Conservation (phyloP, 2,329 filamentous ascomycete species). For the Anthostomella pinea region DNA sequence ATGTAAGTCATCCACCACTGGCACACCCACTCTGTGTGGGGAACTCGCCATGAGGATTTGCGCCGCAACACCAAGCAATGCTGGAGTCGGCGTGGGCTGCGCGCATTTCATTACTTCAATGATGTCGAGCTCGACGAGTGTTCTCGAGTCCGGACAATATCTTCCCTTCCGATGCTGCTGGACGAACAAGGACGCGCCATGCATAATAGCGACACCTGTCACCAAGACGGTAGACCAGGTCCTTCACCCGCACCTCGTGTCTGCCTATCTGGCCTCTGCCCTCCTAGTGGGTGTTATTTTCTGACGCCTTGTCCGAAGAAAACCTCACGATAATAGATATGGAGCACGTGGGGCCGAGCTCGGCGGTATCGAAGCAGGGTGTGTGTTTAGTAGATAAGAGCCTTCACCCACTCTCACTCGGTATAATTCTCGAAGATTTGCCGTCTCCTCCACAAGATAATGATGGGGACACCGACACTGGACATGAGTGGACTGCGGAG, state of each 20-base stretch:
- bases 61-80: background rate
- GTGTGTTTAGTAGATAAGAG: conserved; percentile 27
- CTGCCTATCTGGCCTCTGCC: no score
- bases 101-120: background rate
- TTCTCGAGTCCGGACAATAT: no score
- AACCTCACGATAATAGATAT: conserved; percentile 25
- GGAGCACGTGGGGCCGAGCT: conserved; percentile 27
- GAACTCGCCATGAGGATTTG: background rate
- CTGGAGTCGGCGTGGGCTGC: background rate
- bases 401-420: conserved; percentile 4
- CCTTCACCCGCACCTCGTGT: no score
- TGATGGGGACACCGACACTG: no score
- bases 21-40: conserved; percentile 1
- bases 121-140: no score
- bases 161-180: no score
- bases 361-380: conserved; percentile 18
- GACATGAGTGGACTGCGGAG: conserved; percentile 20
- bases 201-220: no score
- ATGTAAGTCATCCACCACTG: conserved; percentile 5
- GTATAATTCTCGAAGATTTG: conserved; percentile 6
- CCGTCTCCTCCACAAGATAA: conserved; percentile 9
- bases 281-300: conserved; percentile 9
- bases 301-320: conserved; percentile 19
- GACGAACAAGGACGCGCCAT: no score
- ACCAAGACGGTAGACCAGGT: no score